Evolutionary conservation across 352 stramenopile species (phyloP), one percentile per base, ranked within the genome.

Genomic region (Phytophthora ohioensis): DNA sequence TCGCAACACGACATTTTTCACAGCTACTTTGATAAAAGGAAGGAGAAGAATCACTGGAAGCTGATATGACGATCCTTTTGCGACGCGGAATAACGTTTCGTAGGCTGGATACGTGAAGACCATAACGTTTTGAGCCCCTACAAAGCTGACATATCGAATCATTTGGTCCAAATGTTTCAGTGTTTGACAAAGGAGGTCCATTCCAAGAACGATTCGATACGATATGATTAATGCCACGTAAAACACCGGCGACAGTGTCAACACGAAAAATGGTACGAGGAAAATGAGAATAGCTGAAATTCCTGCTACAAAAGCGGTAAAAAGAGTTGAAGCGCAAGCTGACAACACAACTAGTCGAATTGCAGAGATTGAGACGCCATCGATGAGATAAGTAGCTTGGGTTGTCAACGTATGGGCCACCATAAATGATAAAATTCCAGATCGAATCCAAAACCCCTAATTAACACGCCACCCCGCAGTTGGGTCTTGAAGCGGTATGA

Each of bases 1-100:
- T 1, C 42, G 55, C 21, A 69, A 36, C 10, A 78, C 63, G 5
- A 69, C 1, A 38, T 78, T 75, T n/a, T 69, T 65, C 11, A 86
- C 31, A 3, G 55, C 13, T 1, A 75, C 34, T 35, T 81, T 80
- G 30, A 85, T 63, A 1, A 81, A 10, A 7, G 70, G 60, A 4
- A 83, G 49, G 3, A 76, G 17, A 4, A 71, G 30, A 41, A 75
- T 55, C 4, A 58, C 67, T 2, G 41, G 32, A 32, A 67, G 10
- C 30, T 76, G 64, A 11, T 70, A 70, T 3, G 21, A 17, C 2
- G 64, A 62, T 7, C 48, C 54, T 30, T 65, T 49, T 1, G 47
- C 57, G 11, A 52, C 27, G 11, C 48, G 64, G n/a, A 69, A 72
- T 2, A 72, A 32, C 2, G 59, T 43, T 31, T 69, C 61, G n/a